Evolutionary conservation across 225 moss, liverwort and hornwort genomes (phyloP).

Genomic region (Takakia lepidozioides): DNA sequence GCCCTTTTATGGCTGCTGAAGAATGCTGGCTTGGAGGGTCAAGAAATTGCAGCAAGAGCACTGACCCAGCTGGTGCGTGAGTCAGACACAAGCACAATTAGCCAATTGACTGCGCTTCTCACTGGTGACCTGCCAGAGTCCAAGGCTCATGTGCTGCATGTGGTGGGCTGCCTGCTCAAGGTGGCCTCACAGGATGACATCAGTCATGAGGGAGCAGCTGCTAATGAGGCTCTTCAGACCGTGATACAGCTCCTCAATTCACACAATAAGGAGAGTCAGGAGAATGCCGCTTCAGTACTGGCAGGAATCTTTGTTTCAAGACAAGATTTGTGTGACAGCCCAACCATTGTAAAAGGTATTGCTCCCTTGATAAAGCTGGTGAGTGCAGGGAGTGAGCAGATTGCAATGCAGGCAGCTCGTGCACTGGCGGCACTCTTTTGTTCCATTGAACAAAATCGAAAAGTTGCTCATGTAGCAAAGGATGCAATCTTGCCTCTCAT

Average conservation of each 20-base stretch:
- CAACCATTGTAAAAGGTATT: slow-evolving; percentile 70
- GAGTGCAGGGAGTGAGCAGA: slow-evolving; percentile 54
- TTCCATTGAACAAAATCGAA: slow-evolving; percentile 67
- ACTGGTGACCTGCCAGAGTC: slow-evolving; percentile 84
- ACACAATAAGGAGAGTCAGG: slow-evolving; percentile 70
- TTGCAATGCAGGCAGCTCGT: slow-evolving; percentile 83
- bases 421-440: slow-evolving; percentile 93
- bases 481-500: slow-evolving; percentile 77
- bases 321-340: slow-evolving; percentile 85
- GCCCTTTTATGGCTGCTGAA: slow-evolving; percentile 93
- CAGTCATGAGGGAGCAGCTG: slow-evolving; percentile 72
- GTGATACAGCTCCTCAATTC: slow-evolving; percentile 62
- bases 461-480: slow-evolving; percentile 64
- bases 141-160: slow-evolving; percentile 86
- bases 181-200: slow-evolving; percentile 89
- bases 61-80: slow-evolving; percentile 90
- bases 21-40: slow-evolving; percentile 87
- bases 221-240: slow-evolving; percentile 78
- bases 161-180: slow-evolving; percentile 87
- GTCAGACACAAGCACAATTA: slow-evolving; percentile 90
- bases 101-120: slow-evolving; percentile 86
- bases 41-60: slow-evolving; percentile 85
- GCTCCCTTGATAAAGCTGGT: slow-evolving; percentile 61
- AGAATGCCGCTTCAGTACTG: slow-evolving; percentile 75
- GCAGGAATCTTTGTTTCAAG: slow-evolving; percentile 78